A percentile compares a stretch with the other conserved stretches of the same genome.
Evolutionary conservation across 192 early-diverging fungal species (phyloP).

Genomic region (Phycomyces nitens): DNA sequence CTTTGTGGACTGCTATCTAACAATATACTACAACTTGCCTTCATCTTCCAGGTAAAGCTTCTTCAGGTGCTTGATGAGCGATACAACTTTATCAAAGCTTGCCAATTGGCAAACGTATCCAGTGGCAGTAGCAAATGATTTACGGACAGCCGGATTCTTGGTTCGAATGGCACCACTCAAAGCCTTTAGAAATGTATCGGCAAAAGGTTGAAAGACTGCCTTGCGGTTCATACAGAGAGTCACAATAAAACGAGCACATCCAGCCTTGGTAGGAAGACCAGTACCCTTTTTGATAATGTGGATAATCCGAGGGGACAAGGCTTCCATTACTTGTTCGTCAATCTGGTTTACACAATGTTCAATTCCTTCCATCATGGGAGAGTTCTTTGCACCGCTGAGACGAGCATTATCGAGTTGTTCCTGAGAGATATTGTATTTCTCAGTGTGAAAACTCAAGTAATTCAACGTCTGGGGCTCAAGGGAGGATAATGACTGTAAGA

Average conservation of each 20-base stretch:
- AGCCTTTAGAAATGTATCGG: slow-evolving; percentile 72
- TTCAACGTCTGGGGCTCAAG: slow-evolving; percentile 55
- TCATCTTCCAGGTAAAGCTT: slow-evolving; percentile 73
- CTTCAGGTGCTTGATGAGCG: slow-evolving; percentile 68
- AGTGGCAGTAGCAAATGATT: slow-evolving; percentile 80
- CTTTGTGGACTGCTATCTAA: too few relatives aligned
- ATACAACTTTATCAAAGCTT: slow-evolving; percentile 52
- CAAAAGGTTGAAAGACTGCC: slow-evolving; percentile 60
- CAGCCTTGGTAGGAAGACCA: slow-evolving; percentile 88
- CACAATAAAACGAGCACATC: slow-evolving; percentile 81
- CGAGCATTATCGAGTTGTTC: slow-evolving; percentile 83
- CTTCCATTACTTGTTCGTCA: slow-evolving; percentile 62
- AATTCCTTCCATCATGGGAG: slow-evolving; percentile 94
- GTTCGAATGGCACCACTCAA: slow-evolving; percentile 74
- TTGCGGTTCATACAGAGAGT: slow-evolving; percentile 71
- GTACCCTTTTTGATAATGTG: slow-evolving; percentile 76
- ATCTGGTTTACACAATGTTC: slow-evolving; percentile 76
- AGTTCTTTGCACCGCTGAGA: slow-evolving; percentile 75
- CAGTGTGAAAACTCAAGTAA: slow-evolving; percentile 89
- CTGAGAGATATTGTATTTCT: slow-evolving; percentile 79
- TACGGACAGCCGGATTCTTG: slow-evolving; percentile 74
- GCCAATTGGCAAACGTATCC: slow-evolving; percentile 73
- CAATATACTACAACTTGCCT: slow-evolving; percentile 32
- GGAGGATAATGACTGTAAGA: slow-evolving; percentile 80
- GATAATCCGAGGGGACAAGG: slow-evolving; percentile 65